These are phyloP conservation scores for Puccinia hordei DNA, from an alignment of 1,284 basidiomycete genomes.

Conservation along the genomic window DNA sequence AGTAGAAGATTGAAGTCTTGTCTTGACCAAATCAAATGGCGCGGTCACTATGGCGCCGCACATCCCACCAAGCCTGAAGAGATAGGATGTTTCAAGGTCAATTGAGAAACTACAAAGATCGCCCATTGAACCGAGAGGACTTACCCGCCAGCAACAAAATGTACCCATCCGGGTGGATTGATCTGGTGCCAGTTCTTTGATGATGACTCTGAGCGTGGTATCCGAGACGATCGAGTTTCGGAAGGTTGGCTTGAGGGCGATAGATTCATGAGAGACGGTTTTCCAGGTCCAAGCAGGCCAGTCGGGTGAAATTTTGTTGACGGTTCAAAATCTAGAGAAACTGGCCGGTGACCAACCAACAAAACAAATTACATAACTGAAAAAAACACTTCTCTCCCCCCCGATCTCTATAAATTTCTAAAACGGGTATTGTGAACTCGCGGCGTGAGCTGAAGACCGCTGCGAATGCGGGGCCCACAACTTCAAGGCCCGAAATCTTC, in stretches of 20 bases:
- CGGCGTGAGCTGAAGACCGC: too few relatives aligned
- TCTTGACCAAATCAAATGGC: conserved; percentile 98
- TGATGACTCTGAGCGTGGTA: not conserved
- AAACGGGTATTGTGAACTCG: too few relatives aligned
- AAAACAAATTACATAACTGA: too few relatives aligned
- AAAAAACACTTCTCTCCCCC: too few relatives aligned
- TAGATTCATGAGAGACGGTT: not conserved
- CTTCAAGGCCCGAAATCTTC: too few relatives aligned
- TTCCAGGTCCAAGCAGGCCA: too few relatives aligned
- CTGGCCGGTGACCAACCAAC: too few relatives aligned
- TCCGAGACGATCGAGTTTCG: not conserved
- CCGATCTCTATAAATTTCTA: too few relatives aligned
- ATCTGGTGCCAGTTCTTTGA: not conserved
- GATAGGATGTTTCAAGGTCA: conserved; percentile 18
- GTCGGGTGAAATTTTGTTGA: too few relatives aligned
- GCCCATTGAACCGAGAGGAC: conserved; percentile 46
- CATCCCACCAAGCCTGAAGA: conserved; percentile 86
- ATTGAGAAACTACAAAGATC: conserved; percentile 27
- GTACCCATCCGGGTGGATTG: conserved; percentile 57
- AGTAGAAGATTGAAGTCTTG: conserved; percentile 76
- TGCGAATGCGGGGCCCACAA: too few relatives aligned
- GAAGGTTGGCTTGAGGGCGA: not conserved
- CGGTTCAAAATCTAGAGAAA: too few relatives aligned
- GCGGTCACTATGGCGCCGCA: conserved; percentile 94
- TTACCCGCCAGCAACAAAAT: conserved; percentile 62